Evolutionary conservation across 2,329 filamentous ascomycete genomes (phyloP), one percentile per base, ranked within the genome.

Genomic region (Aspergillus piperis): DNA sequence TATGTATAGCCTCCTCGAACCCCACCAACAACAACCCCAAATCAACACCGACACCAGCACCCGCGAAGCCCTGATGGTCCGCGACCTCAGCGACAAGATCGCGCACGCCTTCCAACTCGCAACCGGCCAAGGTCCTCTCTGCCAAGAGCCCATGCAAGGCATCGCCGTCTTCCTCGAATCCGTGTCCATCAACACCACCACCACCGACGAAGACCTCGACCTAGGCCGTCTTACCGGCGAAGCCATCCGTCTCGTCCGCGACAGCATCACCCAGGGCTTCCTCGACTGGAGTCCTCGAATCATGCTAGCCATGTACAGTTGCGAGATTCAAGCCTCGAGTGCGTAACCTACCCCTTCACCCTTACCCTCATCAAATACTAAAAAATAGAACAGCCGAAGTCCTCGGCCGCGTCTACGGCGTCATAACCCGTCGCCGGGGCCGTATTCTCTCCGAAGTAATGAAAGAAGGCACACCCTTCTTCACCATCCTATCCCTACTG

Each of bases 231-330:
- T 98, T 0, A 98, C 93, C 0, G 92, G 95, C 64, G 95, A 98
- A 78, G 87, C 96, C 48, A 96, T 99, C 80, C 92, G 92, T 75
- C 89, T 90, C 0, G 88, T 94, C 17, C 91, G 94, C 67, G 88
- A 91, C 49, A 86, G 88, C n/a, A 92, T 99, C 62, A 86, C 89
- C 54, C 83, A 88, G 64, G 94, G 89, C 21, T 96, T 98, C 81
- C 82, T 97, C 17, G 95, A 98, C 81, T 99, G 95, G 95, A 94
- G 90, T 41, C 91, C 95, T 0, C 88, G 95, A n/a, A 86, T 99
- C 67, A 87, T 98, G 80, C 86, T 99, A 48, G 95, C 95, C 54
- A 98, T 98, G 92, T 99, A 99, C 81, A 92, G 87, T 58, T 96
- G 94, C 75, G 95, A 98, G 75, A 98, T 99, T 70, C 95, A 98